Base-by-base conservation (phyloP, 306 rosid species). In the Fragaria iinumae region DNA sequence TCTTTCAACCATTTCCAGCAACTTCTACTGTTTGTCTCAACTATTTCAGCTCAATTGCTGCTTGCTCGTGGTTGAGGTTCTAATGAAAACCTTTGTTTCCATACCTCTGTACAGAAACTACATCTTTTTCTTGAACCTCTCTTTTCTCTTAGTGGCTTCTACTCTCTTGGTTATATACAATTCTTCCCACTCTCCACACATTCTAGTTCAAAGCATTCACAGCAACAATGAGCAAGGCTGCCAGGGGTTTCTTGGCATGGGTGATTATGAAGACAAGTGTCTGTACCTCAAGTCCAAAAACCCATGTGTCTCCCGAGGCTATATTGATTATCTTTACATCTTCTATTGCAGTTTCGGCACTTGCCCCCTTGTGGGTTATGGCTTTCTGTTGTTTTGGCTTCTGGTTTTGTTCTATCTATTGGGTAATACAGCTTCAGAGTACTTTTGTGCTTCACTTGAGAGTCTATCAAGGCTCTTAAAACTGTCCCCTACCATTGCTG, bases 401-500 rank as follows among this genome's bases (percentile, higher is more conserved):
- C 71, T 88, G 20, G 84, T 91, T 38, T 56, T 91, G 87, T 91
- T 93, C 88, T 93, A 90, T 80, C 79, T 93, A 2, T 43, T 93
- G 76, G 96, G 97, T 1, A 88, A 93, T 74, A 93, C 98, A 10
- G 96, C 98, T 38, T 89, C 98, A 4, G 91, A 77, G 41, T 93
- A 91, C 82, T 93, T 93, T 41, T 93, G 97, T 75, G 78, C 83
- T 70, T 86, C 92, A 25, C 82, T 93, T 20, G 92, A 93, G 67
- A 87, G 89, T 8, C 73, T 93, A 39, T 93, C 98, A 1, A 79
- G 25, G 18, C 43, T 90, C 43, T 71, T 93, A 77, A 86, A 88
- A 72, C 81, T 93, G 18, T 88, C 98, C 34, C 98, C 98, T 0
- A 84, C 93, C 5, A 88, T 91, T 73, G 98, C 98, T n/a, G 98